These are phyloP conservation scores for Aphanomyces cochlioides DNA, from an alignment of 352 stramenopile genomes.

Conservation along the genomic window DNA sequence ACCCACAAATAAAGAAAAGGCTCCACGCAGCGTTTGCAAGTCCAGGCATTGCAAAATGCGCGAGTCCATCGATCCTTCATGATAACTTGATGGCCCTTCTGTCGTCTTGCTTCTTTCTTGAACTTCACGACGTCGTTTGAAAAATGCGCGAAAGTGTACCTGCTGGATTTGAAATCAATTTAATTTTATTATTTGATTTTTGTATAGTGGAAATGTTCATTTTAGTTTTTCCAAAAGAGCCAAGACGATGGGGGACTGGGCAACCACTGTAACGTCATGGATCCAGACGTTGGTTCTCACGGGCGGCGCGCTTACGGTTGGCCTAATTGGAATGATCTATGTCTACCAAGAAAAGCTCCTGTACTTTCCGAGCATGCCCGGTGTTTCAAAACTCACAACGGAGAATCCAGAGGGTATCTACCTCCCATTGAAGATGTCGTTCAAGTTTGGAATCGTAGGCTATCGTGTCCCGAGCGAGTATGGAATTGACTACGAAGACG, in stretches of 20 bases:
- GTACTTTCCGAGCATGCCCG: constrained; percentile 78
- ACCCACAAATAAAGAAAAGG: too few species aligned
- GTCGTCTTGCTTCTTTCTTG: too few species aligned
- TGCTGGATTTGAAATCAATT: too few species aligned
- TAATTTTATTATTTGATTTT: too few species aligned
- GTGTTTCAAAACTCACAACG: constrained; percentile 70
- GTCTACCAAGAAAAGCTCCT: constrained; percentile 78
- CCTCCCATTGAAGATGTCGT: background rate
- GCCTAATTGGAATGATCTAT: constrained; percentile 68
- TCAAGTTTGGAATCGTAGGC: constrained; percentile 35
- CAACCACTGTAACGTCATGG: constrained; percentile 36
- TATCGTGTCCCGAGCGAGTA: constrained; percentile 87
- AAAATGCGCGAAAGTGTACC: too few species aligned
- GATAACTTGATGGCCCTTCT: too few species aligned
- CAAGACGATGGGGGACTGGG: background rate
- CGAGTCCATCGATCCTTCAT: too few species aligned
- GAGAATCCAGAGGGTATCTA: constrained; percentile 66
- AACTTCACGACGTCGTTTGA: too few species aligned
- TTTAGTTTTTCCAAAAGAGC: too few species aligned
- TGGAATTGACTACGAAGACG: constrained; percentile 85
- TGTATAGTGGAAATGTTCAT: too few species aligned
- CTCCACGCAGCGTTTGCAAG: too few species aligned
- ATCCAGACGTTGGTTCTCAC: constrained; percentile 61
- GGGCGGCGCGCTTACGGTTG: constrained; percentile 51
- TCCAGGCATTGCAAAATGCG: too few species aligned